phyloP scores from a whole-genome alignment of 108 stramenopile genomes.

The Chaetoceros tenuissimus region DNA sequence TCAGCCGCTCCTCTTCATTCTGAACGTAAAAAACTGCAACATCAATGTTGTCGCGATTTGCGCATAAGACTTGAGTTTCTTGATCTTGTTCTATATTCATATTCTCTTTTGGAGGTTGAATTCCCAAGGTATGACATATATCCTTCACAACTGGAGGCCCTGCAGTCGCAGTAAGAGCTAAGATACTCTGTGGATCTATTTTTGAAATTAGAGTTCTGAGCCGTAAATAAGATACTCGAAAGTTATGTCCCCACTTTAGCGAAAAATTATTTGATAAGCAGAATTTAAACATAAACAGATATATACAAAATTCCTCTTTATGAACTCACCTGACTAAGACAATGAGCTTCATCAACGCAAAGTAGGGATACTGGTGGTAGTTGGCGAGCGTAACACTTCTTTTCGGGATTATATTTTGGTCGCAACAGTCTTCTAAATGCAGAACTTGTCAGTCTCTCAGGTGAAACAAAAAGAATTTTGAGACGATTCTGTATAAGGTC shows the following conservation, averaged over 20 bases:
- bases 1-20: constrained; percentile 55
- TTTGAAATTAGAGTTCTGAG: constrained; percentile 50
- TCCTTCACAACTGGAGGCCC: constrained; percentile 77
- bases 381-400: constrained; percentile 38
- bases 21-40: constrained; percentile 43
- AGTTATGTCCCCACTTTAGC: constrained; percentile 97
- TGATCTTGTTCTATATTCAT: background rate
- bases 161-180: constrained; percentile 92
- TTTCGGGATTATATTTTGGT: constrained; percentile 58
- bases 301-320: too few species aligned
- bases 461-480: constrained; percentile 86
- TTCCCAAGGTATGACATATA: constrained; percentile 63
- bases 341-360: constrained; percentile 95
- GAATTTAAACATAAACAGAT: constrained; percentile 50
- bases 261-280: too few species aligned
- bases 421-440: constrained; percentile 83
- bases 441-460: constrained; percentile 84
- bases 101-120: constrained; percentile 25
- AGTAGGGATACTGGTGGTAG: constrained; percentile 85
- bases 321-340: constrained; percentile 23
- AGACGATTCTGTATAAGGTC: constrained; percentile 63
- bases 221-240: constrained; percentile 87
- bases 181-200: constrained; percentile 63
- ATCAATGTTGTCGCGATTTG: constrained; percentile 81
- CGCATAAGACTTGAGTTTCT: constrained; percentile 48